phyloP scores from a whole-genome alignment of 2,329 filamentous ascomycete species.

The Diaporthe helianthi region DNA sequence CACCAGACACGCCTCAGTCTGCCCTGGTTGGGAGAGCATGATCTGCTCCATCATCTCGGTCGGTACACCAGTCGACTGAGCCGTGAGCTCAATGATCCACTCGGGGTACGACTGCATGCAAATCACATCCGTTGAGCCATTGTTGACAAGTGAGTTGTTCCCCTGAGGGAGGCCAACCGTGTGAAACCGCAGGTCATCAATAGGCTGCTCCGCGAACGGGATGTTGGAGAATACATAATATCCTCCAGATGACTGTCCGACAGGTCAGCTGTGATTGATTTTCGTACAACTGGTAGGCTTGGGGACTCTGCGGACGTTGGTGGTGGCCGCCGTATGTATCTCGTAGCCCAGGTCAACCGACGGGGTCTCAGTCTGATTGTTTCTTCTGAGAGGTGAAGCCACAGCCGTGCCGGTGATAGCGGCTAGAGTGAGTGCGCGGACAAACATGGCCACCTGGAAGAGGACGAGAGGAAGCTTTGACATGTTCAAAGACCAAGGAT shows the following conservation, averaged over 20 bases:
- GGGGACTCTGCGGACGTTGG: slow-evolving; percentile 36
- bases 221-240: slow-evolving; percentile 51
- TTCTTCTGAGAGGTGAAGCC: slow-evolving; percentile 3
- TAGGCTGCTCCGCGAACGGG: slow-evolving; percentile 46
- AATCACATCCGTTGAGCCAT: slow-evolving; percentile 29
- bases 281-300: too few relatives aligned
- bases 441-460: background rate
- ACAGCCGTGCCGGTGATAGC: background rate
- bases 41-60: slow-evolving; percentile 30
- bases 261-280: background rate
- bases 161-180: slow-evolving; percentile 40
- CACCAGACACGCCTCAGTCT: slow-evolving; percentile 56
- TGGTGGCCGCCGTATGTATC: slow-evolving; percentile 38
- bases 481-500: background rate
- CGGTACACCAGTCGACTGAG: slow-evolving; percentile 26
- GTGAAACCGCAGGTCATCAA: slow-evolving; percentile 45
- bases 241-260: slow-evolving; percentile 39
- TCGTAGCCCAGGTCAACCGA: slow-evolving; percentile 42
- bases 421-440: background rate
- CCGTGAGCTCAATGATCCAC: slow-evolving; percentile 38
- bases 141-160: slow-evolving; percentile 40
- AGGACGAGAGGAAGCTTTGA: background rate
- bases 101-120: slow-evolving; percentile 44
- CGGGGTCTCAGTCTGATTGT: slow-evolving; percentile 19
- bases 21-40: slow-evolving; percentile 36